Conservation (phyloP, 306 rosid species). For the Cajanus cajan region DNA sequence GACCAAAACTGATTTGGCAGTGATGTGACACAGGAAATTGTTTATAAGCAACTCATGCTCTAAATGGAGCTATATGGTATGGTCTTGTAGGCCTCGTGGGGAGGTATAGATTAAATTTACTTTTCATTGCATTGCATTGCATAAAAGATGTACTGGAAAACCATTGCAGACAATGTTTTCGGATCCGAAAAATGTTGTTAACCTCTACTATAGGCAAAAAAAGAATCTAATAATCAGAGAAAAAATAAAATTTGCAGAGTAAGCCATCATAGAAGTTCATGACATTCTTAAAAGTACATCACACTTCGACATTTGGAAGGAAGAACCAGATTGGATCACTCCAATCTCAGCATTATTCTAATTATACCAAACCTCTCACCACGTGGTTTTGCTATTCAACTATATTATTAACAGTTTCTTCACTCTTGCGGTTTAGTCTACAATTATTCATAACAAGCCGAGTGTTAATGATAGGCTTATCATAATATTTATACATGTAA, state of each 20-base stretch:
- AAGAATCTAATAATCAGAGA: neutral
- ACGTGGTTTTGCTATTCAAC: neutral
- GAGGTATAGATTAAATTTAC: neutral
- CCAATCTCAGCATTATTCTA: neutral
- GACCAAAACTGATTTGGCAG: too few relatives aligned
- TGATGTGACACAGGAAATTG: too few relatives aligned
- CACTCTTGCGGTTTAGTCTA: neutral
- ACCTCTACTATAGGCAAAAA: neutral
- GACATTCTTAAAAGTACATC: neutral
- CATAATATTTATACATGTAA: slow-evolving; percentile 20
- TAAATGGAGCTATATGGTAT: neutral
- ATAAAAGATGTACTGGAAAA: neutral
- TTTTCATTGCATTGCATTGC: neutral
- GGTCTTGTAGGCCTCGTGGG: too few relatives aligned
- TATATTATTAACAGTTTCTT: neutral
- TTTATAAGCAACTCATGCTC: too few relatives aligned
- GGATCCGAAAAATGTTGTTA: neutral
- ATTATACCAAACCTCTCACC: neutral
- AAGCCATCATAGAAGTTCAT: neutral
- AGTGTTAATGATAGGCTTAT: slow-evolving; percentile 11
- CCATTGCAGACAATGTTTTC: neutral
- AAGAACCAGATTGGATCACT: neutral
- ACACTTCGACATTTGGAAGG: neutral
- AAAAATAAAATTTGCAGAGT: neutral
- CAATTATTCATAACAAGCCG: neutral